These are phyloP conservation scores for Cladosporium sp. DNA, from an alignment of 2,329 filamentous ascomycete species.

Conservation along the genomic window DNA sequence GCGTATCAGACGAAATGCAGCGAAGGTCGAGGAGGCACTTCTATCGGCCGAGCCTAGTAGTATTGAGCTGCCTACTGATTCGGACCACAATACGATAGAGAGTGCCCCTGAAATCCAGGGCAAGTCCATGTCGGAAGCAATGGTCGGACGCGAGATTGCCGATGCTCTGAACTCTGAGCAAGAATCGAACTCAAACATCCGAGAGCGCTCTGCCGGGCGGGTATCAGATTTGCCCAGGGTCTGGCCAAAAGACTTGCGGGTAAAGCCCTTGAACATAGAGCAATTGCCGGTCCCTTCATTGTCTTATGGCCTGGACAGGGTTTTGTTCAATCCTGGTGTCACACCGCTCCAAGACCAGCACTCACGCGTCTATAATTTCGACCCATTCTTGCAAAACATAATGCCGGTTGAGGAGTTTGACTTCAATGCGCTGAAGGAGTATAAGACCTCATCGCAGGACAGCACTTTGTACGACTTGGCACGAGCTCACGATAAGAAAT, in stretches of 20 bases:
- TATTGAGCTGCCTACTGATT: no score
- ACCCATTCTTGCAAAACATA: constrained; percentile 86
- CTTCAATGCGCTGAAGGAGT: constrained; percentile 78
- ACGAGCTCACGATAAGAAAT: constrained; percentile 65
- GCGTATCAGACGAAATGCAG: no score
- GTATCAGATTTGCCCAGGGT: constrained; percentile 1
- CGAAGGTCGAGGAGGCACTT: no score
- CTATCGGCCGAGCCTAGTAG: no score
- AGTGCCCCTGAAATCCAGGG: not conserved
- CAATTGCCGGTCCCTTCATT: constrained; percentile 58
- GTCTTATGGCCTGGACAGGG: constrained; percentile 73
- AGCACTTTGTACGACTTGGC: constrained; percentile 65
- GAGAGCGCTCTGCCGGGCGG: not conserved
- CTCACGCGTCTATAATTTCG: constrained; percentile 90
- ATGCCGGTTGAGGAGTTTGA: constrained; percentile 94
- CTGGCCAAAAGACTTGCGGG: constrained; percentile 28
- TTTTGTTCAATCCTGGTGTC: constrained; percentile 92
- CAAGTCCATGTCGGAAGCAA: not conserved
- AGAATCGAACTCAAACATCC: not conserved
- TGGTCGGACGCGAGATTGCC: not conserved
- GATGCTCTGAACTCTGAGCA: not conserved
- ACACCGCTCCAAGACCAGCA: constrained; percentile 87
- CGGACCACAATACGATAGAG: no score
- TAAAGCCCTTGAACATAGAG: constrained; percentile 39
- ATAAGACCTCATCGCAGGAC: constrained; percentile 90